Base-by-base conservation (phyloP, 345 rosid genomes). In the Atalantia buxifolia region DNA sequence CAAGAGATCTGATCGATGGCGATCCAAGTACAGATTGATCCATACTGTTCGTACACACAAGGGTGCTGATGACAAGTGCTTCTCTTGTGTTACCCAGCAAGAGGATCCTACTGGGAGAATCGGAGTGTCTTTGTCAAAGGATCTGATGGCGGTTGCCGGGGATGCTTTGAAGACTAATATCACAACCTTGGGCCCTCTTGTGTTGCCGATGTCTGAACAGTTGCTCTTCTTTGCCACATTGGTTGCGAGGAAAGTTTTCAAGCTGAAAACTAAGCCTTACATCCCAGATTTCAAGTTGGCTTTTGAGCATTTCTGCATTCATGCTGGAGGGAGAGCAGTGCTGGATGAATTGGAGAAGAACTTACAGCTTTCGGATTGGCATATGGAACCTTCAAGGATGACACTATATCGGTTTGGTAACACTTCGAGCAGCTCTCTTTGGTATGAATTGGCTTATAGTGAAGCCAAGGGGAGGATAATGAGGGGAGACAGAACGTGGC, bases 351-450 rank as follows among this genome's bases (percentile, higher is more conserved):
- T 88, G 38, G 85, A 89, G 84, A 88, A 88, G 88, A 90, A 85
- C 66, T 33, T 88, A 84, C 81, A 82, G 70, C 90, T 90, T 56
- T 84, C 78, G 3, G 88, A 86, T 1, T 86, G 90, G 91, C 91
- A 90, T 60, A 86, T 88, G 91, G 91, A 90, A 71, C 93, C 91
- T 19, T 86, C 90, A 9, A 85, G 93, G 60, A 89, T 89, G 90
- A 85, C 89, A 48, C 83, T 90, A 10, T 78, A 85, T 71, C 79
- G 86, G 19, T 90, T 90, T 18, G 88, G 91, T 13, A 86, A 85
- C 66, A 90, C 90, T 21, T 88, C 93, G 0, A 88, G 93, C 80
- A 88, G 91, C 74, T 88, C 93, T 24, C 84, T 88, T 24, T 88
- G 91, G 92, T 87, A 89, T 24, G 92, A 88, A 77, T 1, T 87